Evolutionary conservation across 116 monocot genomes (phyloP), one percentile per base, ranked within the genome.

Genomic region (Trichopus zeylanicus): DNA sequence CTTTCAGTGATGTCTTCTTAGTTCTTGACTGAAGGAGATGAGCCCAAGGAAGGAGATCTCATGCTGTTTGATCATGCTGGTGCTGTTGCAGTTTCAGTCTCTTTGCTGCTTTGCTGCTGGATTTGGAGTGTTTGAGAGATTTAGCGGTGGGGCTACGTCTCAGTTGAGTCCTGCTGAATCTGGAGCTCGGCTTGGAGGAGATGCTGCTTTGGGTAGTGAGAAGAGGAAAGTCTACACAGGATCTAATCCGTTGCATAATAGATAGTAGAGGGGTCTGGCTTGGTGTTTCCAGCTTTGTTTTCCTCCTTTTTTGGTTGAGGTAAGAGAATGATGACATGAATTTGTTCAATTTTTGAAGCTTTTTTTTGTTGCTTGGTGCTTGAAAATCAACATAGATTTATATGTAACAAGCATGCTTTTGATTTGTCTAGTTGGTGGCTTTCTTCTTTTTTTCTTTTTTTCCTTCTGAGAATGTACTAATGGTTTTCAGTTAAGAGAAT

Each of bases 211-310:
- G 23, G 67, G 26, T 59, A 57, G 29, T 31, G 67, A 59, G n/a
- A 67, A 67, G 59, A 67, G 67, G 48, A 57, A 59, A 59, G 59
- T 67, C 25, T 59, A 49, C 49, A 31, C 67, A 31, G 67, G 67
- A 31, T 59, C 67, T 37, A 67, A 67, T 35, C 67, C 67, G 32
- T 28, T 67, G 28, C 67, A 67, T 11, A 67, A 67, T 51, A 59
- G 67, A 67, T 51, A 67, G 48, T n/a, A n/a, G n/a, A n/a, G n/a
- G n/a, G n/a, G n/a, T 27, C 13, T 10, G 7, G 15, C 26, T 29
- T 53, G 26, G 4, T 53, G 3, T 6, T 2, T 51, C 5, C 23
- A 4, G 20, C 10, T 4, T 51, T 22, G 1, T 51, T 22, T 10
- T 51, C 18, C 3, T 51, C 51, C 23, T 46, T 13, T 13, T 46